Evolutionary conservation across 2,329 filamentous ascomycete species (phyloP), one percentile per base, ranked within the genome.

Genomic region (Karstenula rhodostoma): DNA sequence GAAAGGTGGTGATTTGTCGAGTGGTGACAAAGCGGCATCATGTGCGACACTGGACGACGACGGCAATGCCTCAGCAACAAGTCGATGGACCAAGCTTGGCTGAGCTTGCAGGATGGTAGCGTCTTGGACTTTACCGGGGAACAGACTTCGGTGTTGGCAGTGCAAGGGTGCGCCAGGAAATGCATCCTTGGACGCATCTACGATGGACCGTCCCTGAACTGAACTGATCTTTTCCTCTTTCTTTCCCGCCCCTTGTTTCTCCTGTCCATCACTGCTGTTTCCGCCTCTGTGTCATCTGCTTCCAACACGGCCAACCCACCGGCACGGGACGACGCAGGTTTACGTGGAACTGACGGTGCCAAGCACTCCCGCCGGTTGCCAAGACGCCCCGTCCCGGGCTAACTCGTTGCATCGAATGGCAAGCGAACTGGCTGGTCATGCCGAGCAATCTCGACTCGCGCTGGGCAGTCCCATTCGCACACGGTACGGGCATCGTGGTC

Each of bases 321-420:
- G 19, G 37, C 37, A 25, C 35, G 37, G 48, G 15, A 37, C 48
- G 27, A 50, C 37, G 37, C 37, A 43, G 33, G 42, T 37, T 54
- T 55, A 55, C 52, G 52, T 46, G 52, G 42, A 46, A 17, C 42
- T 55, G 52, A 55, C 52, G 52, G 9, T 46, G 52, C 52, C 52
- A 55, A 55, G 52, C 17, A 22, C 32, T 46, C 27, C 40, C 42
- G 42, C 52, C 9, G 52, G 27, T 1, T 23, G 2, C 52, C 52
- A 55, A 55, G 52, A 55, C 42, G 9, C 23, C 27, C 17, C 51
- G 25, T 32, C n/a, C 8, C 23, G 8, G 17, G 52, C 52, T 46
- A 44, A 25, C 35, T 46, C 29, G 40, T 25, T 44, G 52, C 52
- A 35, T 35, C n/a, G 12, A 22, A 47, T 46, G 42, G 52, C 42